Conservation (phyloP, 2,329 filamentous ascomycete species). For the Coniochaeta pulveracea region DNA sequence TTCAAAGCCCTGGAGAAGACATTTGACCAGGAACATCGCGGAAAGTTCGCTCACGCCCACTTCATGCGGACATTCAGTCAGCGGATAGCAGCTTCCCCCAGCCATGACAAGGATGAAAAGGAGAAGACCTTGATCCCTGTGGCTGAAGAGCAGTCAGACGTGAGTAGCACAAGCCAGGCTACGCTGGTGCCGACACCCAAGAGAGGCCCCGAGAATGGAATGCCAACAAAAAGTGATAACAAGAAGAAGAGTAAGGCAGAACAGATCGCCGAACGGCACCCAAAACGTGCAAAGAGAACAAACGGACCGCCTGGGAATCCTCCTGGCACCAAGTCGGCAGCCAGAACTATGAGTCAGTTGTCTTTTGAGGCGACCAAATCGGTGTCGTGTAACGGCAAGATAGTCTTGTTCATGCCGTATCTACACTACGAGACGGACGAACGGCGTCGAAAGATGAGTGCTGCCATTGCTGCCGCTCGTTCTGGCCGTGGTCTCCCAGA, state of each 20-base stretch:
- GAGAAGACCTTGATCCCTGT: constrained; percentile 17
- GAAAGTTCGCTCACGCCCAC: constrained; percentile 43
- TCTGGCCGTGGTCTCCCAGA: constrained; percentile 17
- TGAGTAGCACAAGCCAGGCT: constrained; percentile 9
- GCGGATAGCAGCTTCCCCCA: constrained; percentile 28
- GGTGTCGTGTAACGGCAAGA: constrained; percentile 16
- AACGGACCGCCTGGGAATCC: constrained; percentile 24
- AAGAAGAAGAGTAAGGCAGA: constrained; percentile 25
- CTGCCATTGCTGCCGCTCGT: constrained; percentile 28
- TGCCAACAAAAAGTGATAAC: constrained; percentile 12
- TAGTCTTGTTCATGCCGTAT: constrained; percentile 44
- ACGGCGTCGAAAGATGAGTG: constrained; percentile 42
- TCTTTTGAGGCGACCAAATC: constrained; percentile 18
- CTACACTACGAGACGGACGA: constrained; percentile 52
- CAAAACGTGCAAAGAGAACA: constrained; percentile 17
- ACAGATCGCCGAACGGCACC: constrained; percentile 23
- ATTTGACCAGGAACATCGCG: constrained; percentile 50
- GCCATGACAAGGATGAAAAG: constrained; percentile 18
- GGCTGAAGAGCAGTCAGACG: constrained; percentile 16
- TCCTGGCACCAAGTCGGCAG: constrained; percentile 19
- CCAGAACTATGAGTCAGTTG: constrained; percentile 10
- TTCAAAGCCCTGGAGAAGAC: constrained; percentile 52
- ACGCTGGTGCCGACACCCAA: constrained; percentile 10
- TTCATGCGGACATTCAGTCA: constrained; percentile 52
- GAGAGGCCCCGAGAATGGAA: constrained; percentile 11